A percentile compares a stretch with the other conserved stretches of the same genome.
phyloP scores from a whole-genome alignment of 2,329 filamentous ascomycete species.

The Lasiodiplodia gonubiensis region DNA sequence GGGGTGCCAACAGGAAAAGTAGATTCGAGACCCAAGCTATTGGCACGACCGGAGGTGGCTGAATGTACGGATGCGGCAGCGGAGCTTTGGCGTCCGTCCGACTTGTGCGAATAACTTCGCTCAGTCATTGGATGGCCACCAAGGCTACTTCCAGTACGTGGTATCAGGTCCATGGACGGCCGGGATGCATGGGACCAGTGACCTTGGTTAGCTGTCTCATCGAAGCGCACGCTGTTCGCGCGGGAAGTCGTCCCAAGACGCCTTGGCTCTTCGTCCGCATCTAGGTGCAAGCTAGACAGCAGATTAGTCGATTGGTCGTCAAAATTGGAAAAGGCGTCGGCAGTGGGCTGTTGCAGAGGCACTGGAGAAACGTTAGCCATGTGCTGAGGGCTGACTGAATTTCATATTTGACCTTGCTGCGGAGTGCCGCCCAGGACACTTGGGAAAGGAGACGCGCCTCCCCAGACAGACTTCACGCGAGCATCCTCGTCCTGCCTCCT shows the following conservation, averaged over 20 bases:
- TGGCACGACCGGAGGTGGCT: constrained; percentile 77
- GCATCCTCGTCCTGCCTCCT: constrained; percentile 67
- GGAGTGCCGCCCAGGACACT: constrained; percentile 80
- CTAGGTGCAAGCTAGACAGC: constrained; percentile 80
- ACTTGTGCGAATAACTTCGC: constrained; percentile 90
- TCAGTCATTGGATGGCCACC: constrained; percentile 84
- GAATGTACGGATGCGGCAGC: constrained; percentile 84
- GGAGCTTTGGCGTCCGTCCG: constrained; percentile 92
- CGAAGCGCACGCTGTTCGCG: constrained; percentile 96
- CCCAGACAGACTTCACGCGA: constrained; percentile 84
- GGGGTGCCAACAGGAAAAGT: constrained; percentile 59
- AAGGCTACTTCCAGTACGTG: constrained; percentile 79
- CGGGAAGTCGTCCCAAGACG: constrained; percentile 85
- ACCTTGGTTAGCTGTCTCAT: constrained; percentile 90
- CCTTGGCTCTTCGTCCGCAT: constrained; percentile 84
- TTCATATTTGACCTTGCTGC: constrained; percentile 71
- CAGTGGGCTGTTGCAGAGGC: constrained; percentile 77
- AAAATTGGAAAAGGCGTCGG: constrained; percentile 86
- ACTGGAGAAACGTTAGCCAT: constrained; percentile 58
- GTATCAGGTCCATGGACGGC: constrained; percentile 81
- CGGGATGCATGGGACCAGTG: constrained; percentile 85
- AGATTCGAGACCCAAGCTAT: constrained; percentile 83
- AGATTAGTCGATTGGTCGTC: constrained; percentile 84
- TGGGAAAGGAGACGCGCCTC: constrained; percentile 84
- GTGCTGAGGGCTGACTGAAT: constrained; percentile 9